Evolutionary conservation across 2,329 filamentous ascomycete species (phyloP).

Genomic region (Cercospora zeae-maydis): DNA sequence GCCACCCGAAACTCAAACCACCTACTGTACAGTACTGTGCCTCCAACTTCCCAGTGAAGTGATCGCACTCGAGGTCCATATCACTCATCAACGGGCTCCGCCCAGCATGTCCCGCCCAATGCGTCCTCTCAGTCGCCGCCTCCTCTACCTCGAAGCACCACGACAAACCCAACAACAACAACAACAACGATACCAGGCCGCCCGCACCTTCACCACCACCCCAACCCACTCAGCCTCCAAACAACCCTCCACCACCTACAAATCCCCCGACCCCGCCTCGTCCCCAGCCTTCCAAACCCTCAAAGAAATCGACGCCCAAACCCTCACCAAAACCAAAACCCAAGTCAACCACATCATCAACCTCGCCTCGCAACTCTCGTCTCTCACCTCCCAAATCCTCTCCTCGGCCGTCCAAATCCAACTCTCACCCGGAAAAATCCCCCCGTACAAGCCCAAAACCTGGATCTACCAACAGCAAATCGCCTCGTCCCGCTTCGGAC

Average conservation of each 20-base stretch:
- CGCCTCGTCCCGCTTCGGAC: not conserved
- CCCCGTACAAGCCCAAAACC: slow-evolving; percentile 4
- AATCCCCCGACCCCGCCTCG: not conserved
- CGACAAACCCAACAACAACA: not conserved
- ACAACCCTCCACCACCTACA: not conserved
- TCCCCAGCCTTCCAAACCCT: not conserved
- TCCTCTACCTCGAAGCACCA: not conserved
- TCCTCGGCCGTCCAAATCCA: not conserved
- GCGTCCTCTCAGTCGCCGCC: slow-evolving; percentile 5
- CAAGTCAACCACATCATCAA: not conserved
- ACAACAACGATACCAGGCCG: not conserved
- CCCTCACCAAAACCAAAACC: slow-evolving; percentile 10
- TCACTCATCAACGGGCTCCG: not conserved
- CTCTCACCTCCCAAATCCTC: not conserved
- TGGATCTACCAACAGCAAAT: not conserved
- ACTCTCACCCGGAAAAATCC: slow-evolving; percentile 9
- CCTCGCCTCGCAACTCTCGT: not conserved
- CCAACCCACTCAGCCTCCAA: not conserved
- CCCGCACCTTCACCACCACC: not conserved
- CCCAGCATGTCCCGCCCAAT: slow-evolving; percentile 10
- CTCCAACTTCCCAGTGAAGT: not conserved
- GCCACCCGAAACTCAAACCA: not conserved
- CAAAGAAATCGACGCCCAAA: slow-evolving; percentile 9
- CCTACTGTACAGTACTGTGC: too few species aligned
- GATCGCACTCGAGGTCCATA: not conserved